Evolutionary conservation across 73 alveolate genomes (phyloP), one percentile per base, ranked within the genome.

Genomic region (Blepharisma stoltei): DNA sequence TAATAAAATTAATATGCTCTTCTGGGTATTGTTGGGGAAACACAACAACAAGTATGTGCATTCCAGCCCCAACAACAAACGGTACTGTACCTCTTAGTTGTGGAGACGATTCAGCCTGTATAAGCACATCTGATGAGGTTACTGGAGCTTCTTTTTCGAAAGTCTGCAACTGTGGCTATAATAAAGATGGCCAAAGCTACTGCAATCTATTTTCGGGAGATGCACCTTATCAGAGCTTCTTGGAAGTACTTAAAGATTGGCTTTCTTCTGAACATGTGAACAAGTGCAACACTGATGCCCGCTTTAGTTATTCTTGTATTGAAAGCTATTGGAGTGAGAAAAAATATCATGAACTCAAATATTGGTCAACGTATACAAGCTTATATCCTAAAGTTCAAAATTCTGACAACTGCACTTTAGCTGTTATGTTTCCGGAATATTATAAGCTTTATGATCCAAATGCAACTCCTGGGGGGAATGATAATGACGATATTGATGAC

Each of bases 101-200:
- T 25, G 23, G 46, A 25, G 23, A 14, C 2, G 18, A 60, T 60
- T 8, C 46, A 1, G 5, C 14, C 38, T 60, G 73, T 60, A 18
- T 38, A 20, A 38, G 73, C 11, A 60, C 0, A 1, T 38, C 2
- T 20, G 45, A n/a, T 9, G 73, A 38, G 18, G 2, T 9, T 8
- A 8, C 45, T 8, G 23, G 5, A 0, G 4, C 23, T 14, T 1
- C 0, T 14, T 60, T 60, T 60, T 20, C 4, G 18, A 0, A 38
- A n/a, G 23, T 25, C 18, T 60, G 73, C 4, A 60, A n/a, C 23
- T 60, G 73, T 60, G 73, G 73, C 46, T 60, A 60, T 60, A 60
- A 60, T 25, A n/a, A n/a, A 18, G 46, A 25, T 9, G 73, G 73
- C 37, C 14, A 60, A 14, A 60, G 73, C 37, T 60, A 60, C 23